Percentiles rank a stretch among this genome's conserved stretches.
phyloP scores from a whole-genome alignment of 75 land plant species.

The Selaginella moellendorffii region DNA sequence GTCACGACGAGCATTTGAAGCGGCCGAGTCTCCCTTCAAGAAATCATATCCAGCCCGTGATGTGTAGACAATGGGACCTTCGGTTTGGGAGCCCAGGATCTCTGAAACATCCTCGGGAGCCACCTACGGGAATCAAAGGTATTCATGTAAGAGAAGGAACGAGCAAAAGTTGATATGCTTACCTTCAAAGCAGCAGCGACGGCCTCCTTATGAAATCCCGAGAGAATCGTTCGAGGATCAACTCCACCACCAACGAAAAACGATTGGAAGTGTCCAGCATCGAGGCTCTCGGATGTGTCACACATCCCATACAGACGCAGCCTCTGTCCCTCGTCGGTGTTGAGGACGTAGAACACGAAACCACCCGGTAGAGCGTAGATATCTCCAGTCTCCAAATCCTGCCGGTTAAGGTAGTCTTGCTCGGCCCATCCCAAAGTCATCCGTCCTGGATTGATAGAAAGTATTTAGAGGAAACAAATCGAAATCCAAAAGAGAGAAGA shows the following conservation, averaged over 20 bases:
- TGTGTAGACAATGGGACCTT: background rate
- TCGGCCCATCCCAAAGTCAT: background rate
- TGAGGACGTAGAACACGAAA: background rate
- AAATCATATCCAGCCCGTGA: background rate
- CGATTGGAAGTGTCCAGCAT: background rate
- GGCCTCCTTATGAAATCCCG: background rate
- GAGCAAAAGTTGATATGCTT: background rate
- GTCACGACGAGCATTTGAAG: background rate
- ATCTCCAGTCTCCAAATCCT: background rate
- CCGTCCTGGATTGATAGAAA: background rate
- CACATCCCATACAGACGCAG: background rate
- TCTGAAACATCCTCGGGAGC: background rate
- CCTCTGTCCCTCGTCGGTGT: background rate
- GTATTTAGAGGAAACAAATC: background rate
- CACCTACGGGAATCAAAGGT: background rate
- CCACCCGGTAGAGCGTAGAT: background rate
- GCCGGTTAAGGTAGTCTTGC: background rate
- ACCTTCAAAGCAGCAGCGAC: background rate
- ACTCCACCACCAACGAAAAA: background rate
- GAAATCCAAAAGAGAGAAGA: background rate
- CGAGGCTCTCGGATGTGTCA: background rate
- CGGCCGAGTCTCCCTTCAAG: background rate
- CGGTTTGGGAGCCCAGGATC: background rate
- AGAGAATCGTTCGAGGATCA: background rate
- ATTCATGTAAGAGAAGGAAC: background rate